phyloP scores from a whole-genome alignment of 306 rosid species.

The Hippophae gyantsensis region DNA sequence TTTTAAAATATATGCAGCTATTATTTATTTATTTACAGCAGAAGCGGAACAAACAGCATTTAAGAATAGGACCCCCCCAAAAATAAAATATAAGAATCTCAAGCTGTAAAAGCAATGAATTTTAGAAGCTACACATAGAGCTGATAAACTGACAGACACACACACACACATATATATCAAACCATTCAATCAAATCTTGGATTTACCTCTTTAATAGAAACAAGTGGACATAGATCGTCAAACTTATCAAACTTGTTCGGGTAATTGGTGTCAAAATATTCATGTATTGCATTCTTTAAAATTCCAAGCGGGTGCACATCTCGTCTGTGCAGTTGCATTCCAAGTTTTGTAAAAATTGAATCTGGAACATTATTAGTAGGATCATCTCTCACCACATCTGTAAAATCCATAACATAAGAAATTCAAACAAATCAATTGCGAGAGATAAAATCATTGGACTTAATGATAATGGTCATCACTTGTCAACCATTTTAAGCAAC shows the following conservation, averaged over 20 bases:
- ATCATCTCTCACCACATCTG: constrained; percentile 88
- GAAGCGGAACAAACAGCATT: too few species aligned
- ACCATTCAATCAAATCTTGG: constrained; percentile 1
- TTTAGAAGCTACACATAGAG: too few species aligned
- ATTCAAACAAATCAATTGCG: background rate
- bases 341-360: constrained; percentile 71
- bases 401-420: constrained; percentile 19
- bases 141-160: too few species aligned
- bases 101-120: too few species aligned
- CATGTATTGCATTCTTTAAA: constrained; percentile 70
- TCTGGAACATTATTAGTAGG: constrained; percentile 93
- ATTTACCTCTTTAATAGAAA: constrained; percentile 68
- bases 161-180: background rate
- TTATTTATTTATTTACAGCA: too few species aligned
- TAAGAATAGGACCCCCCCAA: too few species aligned
- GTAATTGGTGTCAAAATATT: constrained; percentile 67
- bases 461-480: too few species aligned
- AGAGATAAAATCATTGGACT: too few species aligned
- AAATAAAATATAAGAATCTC: too few species aligned
- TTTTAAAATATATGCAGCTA: too few species aligned
- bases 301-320: constrained; percentile 87
- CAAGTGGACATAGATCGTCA: constrained; percentile 75
- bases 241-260: constrained; percentile 71
- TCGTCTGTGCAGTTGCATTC: constrained; percentile 89
- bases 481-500: too few species aligned